Evolutionary conservation across 345 rosid species (phyloP).

Genomic region (Sonneratia caseolaris): DNA sequence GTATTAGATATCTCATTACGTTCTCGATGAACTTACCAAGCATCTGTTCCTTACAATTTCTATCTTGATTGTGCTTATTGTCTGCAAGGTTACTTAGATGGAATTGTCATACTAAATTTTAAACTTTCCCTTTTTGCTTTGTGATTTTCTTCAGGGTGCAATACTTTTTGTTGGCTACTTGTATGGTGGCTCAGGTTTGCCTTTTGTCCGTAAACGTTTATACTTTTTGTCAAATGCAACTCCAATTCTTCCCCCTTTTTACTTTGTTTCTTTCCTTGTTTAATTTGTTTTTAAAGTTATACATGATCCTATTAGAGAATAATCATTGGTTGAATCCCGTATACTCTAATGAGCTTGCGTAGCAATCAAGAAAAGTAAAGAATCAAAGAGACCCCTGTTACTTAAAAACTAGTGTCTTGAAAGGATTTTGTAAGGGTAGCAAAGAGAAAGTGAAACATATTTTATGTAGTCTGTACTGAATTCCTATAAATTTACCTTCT

Average conservation of each 20-base stretch:
- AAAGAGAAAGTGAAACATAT: not conserved
- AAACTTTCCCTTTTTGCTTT: not conserved
- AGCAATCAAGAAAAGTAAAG: not conserved
- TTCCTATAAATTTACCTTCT: not conserved
- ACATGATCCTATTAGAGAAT: not conserved
- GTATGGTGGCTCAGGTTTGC: conserved; percentile 50
- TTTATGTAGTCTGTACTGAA: not conserved
- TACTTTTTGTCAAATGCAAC: not conserved
- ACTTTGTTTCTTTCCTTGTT: not conserved
- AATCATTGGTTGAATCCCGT: too few species aligned
- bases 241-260: not conserved
- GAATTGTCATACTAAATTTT: not conserved
- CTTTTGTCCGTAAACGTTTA: conserved; percentile 9
- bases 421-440: not conserved
- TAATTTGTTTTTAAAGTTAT: not conserved
- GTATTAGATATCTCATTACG: not conserved
- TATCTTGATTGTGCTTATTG: not conserved
- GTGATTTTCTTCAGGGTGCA: conserved; percentile 44
- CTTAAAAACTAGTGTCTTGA: not conserved
- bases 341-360: not conserved
- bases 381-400: not conserved
- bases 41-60: not conserved
- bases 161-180: conserved; percentile 43
- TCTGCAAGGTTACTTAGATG: not conserved
- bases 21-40: not conserved